Conservation (phyloP, 2,329 filamentous ascomycete species). For the Ophiosphaerella herpotricha region DNA sequence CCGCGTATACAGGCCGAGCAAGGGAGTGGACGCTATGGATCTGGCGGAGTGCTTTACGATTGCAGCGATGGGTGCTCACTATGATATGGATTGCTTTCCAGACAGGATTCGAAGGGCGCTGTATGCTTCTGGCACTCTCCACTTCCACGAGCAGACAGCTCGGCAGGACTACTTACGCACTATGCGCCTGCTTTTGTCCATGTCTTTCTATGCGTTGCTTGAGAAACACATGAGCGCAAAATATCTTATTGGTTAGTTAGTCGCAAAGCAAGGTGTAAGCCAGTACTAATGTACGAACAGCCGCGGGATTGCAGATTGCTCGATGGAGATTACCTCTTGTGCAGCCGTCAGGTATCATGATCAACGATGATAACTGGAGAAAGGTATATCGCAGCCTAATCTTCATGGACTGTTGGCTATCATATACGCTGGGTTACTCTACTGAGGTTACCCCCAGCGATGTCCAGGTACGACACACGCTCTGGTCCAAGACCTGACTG, state of each 20-base stretch:
- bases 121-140: slow-evolving; percentile 41
- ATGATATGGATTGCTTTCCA: slow-evolving; percentile 42
- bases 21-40: slow-evolving; percentile 35
- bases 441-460: slow-evolving; percentile 38
- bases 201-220: slow-evolving; percentile 43
- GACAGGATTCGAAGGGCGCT: slow-evolving; percentile 36
- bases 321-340: slow-evolving; percentile 35
- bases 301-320: slow-evolving; percentile 43
- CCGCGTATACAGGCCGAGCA: slow-evolving; percentile 38
- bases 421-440: slow-evolving; percentile 44
- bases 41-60: slow-evolving; percentile 44
- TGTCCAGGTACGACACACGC: slow-evolving; percentile 26
- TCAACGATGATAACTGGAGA: slow-evolving; percentile 25
- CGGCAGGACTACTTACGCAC: slow-evolving; percentile 37
- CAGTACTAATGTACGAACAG: slow-evolving; percentile 14
- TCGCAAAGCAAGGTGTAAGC: neutral
- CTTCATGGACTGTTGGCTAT: slow-evolving; percentile 48
- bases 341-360: slow-evolving; percentile 1
- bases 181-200: slow-evolving; percentile 42
- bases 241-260: slow-evolving; percentile 41
- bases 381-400: slow-evolving; percentile 42
- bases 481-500: slow-evolving; percentile 7
- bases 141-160: slow-evolving; percentile 40
- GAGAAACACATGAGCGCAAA: slow-evolving; percentile 47
- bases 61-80: slow-evolving; percentile 45